Percentiles rank a stretch among this genome's conserved stretches.
These are phyloP conservation scores for Rhodosporidiobolus sp. DNA, from an alignment of 768 basidiomycete genomes.

Conservation along the genomic window DNA sequence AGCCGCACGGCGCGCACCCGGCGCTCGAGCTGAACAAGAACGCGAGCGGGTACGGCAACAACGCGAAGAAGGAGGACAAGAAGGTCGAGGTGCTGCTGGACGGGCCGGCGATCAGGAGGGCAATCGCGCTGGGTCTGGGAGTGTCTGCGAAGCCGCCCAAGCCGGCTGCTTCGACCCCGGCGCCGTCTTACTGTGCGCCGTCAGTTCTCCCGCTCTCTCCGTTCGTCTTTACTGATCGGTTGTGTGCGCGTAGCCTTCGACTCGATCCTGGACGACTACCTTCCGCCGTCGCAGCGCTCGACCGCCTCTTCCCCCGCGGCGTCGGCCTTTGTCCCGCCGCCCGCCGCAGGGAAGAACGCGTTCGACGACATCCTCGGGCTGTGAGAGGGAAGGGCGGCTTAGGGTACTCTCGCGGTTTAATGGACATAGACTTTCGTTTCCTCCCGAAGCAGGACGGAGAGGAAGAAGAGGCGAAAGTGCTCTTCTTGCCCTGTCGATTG, in stretches of 20 bases:
- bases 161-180: not conserved
- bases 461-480: not conserved
- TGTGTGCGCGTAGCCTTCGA: conserved; percentile 30
- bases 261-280: conserved; percentile 38
- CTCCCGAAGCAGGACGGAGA: too few relatives aligned
- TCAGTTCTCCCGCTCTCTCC: too few relatives aligned
- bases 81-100: conserved; percentile 30
- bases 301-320: not conserved
- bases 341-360: conserved; percentile 5
- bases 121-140: conserved; percentile 31
- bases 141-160: not conserved
- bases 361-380: conserved; percentile 30
- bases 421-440: not conserved
- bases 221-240: not conserved
- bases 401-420: too few relatives aligned
- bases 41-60: not conserved
- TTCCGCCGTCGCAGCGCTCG: conserved; percentile 21
- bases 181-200: not conserved
- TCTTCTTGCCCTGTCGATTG: too few relatives aligned
- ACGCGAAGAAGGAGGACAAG: not conserved
- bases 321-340: not conserved
- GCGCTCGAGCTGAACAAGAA: conserved; percentile 16
- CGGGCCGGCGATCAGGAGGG: conserved; percentile 16
- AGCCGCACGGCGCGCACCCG: conserved; percentile 25
- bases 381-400: not conserved